Evolutionary conservation across 2,329 filamentous ascomycete genomes (phyloP).

Genomic region (Magnaporthiopsis poae): DNA sequence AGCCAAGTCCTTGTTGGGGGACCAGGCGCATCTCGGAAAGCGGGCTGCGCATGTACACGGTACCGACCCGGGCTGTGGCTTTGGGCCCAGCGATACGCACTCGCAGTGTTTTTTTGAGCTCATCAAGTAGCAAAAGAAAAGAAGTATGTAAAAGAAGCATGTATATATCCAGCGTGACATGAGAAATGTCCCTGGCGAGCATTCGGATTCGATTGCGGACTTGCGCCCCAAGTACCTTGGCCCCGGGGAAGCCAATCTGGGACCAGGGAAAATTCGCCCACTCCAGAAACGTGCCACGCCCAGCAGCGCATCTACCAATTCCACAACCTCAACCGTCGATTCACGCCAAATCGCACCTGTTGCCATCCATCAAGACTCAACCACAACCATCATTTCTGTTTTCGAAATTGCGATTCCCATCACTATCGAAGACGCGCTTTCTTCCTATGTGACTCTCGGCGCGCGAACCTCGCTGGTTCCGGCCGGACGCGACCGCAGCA

Average conservation of each 20-base stretch:
- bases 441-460: slow-evolving; percentile 39
- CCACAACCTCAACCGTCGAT: slow-evolving; percentile 47
- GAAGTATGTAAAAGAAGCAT: background rate
- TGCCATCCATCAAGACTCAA: slow-evolving; percentile 42
- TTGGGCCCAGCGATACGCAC: no score
- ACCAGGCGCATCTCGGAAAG: background rate
- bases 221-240: background rate
- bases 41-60: background rate
- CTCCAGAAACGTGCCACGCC: slow-evolving; percentile 5
- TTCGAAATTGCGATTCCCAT: slow-evolving; percentile 34
- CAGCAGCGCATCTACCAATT: slow-evolving; percentile 3
- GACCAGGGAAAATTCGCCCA: slow-evolving; percentile 7
- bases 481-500: slow-evolving; percentile 38
- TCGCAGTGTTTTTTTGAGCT: background rate
- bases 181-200: background rate
- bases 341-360: slow-evolving; percentile 38
- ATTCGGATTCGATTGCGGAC: background rate
- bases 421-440: slow-evolving; percentile 43
- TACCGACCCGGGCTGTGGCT: background rate
- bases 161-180: background rate
- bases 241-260: background rate
- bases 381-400: slow-evolving; percentile 31
- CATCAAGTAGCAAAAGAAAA: background rate
- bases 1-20: background rate
- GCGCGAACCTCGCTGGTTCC: slow-evolving; percentile 34